A percentile compares a stretch with the other conserved stretches of the same genome.
phyloP scores from a whole-genome alignment of 2,329 filamentous ascomycete genomes.

The Neofusicoccum cordaticola region DNA sequence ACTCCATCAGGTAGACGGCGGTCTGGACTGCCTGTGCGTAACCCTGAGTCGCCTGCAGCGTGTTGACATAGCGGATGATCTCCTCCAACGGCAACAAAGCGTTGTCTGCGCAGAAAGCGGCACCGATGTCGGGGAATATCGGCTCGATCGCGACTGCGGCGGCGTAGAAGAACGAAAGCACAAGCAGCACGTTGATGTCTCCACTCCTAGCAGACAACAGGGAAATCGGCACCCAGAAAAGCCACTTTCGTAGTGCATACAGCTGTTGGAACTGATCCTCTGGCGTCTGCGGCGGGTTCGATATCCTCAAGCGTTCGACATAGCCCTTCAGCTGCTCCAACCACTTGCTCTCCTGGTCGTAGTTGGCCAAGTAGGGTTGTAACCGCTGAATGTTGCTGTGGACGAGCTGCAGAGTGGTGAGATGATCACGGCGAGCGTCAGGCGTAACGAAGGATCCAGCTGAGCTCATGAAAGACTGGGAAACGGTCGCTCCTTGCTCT shows the following conservation, averaged over 20 bases:
- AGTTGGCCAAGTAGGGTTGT: slow-evolving; percentile 41
- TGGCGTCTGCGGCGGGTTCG: slow-evolving; percentile 49
- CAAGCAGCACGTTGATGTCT: slow-evolving; percentile 74
- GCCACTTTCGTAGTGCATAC: slow-evolving; percentile 83
- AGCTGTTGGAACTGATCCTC: slow-evolving; percentile 88
- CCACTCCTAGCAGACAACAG: slow-evolving; percentile 74
- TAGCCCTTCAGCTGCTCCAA: slow-evolving; percentile 48
- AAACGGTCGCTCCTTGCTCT: slow-evolving; percentile 58
- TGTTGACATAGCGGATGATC: slow-evolving; percentile 72
- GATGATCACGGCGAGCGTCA: slow-evolving; percentile 55
- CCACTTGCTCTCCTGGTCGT: slow-evolving; percentile 49
- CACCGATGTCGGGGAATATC: slow-evolving; percentile 85
- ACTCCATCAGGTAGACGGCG: slow-evolving; percentile 46
- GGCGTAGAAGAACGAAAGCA: slow-evolving; percentile 89
- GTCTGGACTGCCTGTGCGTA: slow-evolving; percentile 43
- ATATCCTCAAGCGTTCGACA: slow-evolving; percentile 43
- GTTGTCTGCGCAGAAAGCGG: slow-evolving; percentile 69
- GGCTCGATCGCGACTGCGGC: slow-evolving; percentile 84
- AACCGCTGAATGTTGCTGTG: slow-evolving; percentile 43
- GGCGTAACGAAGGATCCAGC: slow-evolving; percentile 64
- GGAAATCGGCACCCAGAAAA: slow-evolving; percentile 91
- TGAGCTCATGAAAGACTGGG: slow-evolving; percentile 55
- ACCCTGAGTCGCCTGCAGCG: slow-evolving; percentile 53
- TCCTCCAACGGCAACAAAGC: slow-evolving; percentile 80
- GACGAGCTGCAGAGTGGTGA: slow-evolving; percentile 39